Percentiles rank a stretch among this genome's conserved stretches.
phyloP scores from a whole-genome alignment of 2,329 filamentous ascomycete genomes.

The Dothistroma septosporum region DNA sequence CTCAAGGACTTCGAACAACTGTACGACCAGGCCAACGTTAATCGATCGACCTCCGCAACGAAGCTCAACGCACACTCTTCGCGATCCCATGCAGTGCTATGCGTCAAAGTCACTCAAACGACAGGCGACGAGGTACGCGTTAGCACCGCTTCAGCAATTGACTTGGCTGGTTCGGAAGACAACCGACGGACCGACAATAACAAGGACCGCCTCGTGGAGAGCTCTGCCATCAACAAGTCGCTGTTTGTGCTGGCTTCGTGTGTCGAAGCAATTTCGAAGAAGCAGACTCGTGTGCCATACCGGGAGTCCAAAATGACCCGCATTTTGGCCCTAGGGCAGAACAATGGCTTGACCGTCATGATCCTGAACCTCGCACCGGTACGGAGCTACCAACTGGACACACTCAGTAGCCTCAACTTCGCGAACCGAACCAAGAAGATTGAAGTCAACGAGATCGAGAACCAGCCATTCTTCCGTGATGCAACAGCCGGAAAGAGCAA shows the following conservation, averaged over 20 bases:
- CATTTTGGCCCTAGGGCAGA: constrained; percentile 86
- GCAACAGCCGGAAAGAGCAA: constrained; percentile 29
- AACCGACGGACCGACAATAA: constrained; percentile 91
- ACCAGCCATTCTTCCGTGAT: constrained; percentile 72
- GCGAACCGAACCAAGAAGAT: constrained; percentile 95
- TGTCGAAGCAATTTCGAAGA: constrained; percentile 85
- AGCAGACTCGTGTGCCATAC: constrained; percentile 75
- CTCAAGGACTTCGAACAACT: constrained; percentile 83
- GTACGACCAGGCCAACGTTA: constrained; percentile 82
- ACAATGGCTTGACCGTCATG: constrained; percentile 94
- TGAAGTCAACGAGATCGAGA: constrained; percentile 91
- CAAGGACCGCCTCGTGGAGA: constrained; percentile 88
- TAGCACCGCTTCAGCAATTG: constrained; percentile 88
- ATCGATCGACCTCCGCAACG: constrained; percentile 86
- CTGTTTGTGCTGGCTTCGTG: constrained; percentile 92
- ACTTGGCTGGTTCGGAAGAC: constrained; percentile 91
- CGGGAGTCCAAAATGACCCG: constrained; percentile 96
- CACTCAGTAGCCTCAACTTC: constrained; percentile 88
- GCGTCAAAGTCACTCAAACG: constrained; percentile 79
- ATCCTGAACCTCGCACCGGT: constrained; percentile 89
- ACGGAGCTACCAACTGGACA: constrained; percentile 90
- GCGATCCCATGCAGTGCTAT: constrained; percentile 89
- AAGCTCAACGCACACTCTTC: constrained; percentile 98
- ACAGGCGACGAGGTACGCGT: constrained; percentile 64
- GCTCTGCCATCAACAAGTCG: constrained; percentile 95